Base-by-base conservation (phyloP, 805 yeast species). In the Hemisphaericaspora nanyangensis region DNA sequence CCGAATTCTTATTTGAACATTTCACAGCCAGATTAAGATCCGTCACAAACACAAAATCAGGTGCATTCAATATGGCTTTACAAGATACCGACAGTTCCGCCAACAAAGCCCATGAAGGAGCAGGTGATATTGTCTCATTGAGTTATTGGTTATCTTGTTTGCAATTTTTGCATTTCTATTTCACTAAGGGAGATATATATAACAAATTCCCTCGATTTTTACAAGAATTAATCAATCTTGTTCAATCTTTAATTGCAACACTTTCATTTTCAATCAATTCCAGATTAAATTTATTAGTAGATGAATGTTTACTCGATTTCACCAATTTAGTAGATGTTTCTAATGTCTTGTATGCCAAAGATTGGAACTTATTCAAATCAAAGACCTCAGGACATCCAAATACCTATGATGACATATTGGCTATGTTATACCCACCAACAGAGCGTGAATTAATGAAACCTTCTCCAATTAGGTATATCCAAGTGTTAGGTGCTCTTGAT, bases 131-230 rank as follows among this genome's bases (percentile, higher is more conserved):
- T 39, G 85, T 85, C 13, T 55, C 73, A 29, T 72, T 82, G 45
- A 82, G 95, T 36, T 91, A 88, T 57, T 93, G 98, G 98, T 74
- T 93, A 27, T 80, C 95, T 4, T 82, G 85, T 18, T 56, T 85
- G 32, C 85, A 85, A 43, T 80, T 85, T 48, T 63, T 91, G 36
- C 81, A 83, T 52, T 91, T 84, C 58, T 91, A 87, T 59, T 55
- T 91, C 25, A 66, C 77, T 31, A 79, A 85, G 44, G 93, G 84
- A 52, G 60, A 64, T 0, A 71, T 82, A 38, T 80, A 77, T 56
- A 51, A 58, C 17, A 64, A 63, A 34, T 75, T 79, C 44, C 88
- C 90, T 2, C 55, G 61, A 12, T 62, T 80, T 22, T 55, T 85
- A 35, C 88, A 82, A 51, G 87, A 80, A 58, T 78, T 31, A 80